Evolutionary conservation across 164 flowering plant species (phyloP).

Genomic region (Chimonanthus praecox): DNA sequence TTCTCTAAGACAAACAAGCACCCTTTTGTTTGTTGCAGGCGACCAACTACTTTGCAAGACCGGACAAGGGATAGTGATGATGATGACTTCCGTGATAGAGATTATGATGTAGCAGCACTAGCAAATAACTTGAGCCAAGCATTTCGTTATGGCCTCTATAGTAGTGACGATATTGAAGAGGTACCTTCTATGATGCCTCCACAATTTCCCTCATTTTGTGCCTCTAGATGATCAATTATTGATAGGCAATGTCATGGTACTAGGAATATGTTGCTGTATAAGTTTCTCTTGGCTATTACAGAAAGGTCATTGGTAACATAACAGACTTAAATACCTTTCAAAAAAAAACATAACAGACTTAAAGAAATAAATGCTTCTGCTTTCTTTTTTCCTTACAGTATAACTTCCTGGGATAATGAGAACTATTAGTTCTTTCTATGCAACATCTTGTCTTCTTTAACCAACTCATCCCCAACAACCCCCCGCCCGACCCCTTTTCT

Average conservation of each 20-base stretch:
- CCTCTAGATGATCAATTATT: not conserved
- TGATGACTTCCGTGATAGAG: constrained; percentile 90
- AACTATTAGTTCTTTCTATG: too few relatives aligned
- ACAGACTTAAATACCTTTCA: too few relatives aligned
- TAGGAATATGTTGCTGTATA: not conserved
- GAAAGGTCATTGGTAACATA: too few relatives aligned
- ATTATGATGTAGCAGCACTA: constrained; percentile 89
- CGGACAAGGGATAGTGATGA: constrained; percentile 85
- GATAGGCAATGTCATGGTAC: not conserved
- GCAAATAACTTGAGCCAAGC: constrained; percentile 91
- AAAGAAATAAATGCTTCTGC: too few relatives aligned
- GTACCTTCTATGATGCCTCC: constrained; percentile 18
- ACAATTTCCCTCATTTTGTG: not conserved
- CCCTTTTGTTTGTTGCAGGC: constrained; percentile 39
- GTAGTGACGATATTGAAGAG: constrained; percentile 75
- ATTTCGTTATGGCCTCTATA: constrained; percentile 84
- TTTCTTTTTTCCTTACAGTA: too few relatives aligned
- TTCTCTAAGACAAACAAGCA: not conserved
- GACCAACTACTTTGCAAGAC: constrained; percentile 82
- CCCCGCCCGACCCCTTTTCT: too few relatives aligned
- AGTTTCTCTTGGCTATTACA: too few relatives aligned
- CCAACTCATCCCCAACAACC: too few relatives aligned
- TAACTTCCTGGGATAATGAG: too few relatives aligned
- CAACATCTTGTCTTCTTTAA: too few relatives aligned
- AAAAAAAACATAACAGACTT: too few relatives aligned